A percentile compares a stretch with the other conserved stretches of the same genome.
These are phyloP conservation scores for Scleroderma citrinum DNA, from an alignment of 768 basidiomycete species.

Conservation along the genomic window DNA sequence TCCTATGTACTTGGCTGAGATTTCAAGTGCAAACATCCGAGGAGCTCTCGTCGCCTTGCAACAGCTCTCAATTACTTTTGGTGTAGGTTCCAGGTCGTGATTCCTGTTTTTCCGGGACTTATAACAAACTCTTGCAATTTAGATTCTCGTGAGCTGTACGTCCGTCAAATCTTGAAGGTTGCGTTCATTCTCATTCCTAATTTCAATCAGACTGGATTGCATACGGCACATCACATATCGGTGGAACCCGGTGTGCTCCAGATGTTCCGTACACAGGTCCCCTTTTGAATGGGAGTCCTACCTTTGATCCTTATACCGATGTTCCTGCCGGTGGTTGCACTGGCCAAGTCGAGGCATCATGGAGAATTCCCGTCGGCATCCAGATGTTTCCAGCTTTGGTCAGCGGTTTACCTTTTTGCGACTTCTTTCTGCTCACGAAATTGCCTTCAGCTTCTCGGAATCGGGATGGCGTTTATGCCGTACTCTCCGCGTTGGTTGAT, in stretches of 20 bases:
- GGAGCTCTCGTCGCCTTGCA: conserved; percentile 33
- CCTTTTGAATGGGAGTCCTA: conserved; percentile 27
- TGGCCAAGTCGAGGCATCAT: conserved; percentile 25
- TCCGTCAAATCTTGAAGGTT: not conserved
- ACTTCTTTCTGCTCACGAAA: not conserved
- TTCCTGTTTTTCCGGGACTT: not conserved
- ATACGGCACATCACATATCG: conserved; percentile 29
- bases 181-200: not conserved
- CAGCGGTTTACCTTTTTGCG: conserved; percentile 9
- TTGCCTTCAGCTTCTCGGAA: conserved; percentile 21
- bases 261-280: conserved; percentile 23
- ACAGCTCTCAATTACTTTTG: conserved; percentile 31
- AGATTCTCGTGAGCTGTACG: conserved; percentile 30
- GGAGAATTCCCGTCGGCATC: conserved; percentile 32
- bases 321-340: conserved; percentile 29
- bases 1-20: conserved; percentile 34
- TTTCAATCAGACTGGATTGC: conserved; percentile 24
- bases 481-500: conserved; percentile 41
- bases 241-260: conserved; percentile 27
- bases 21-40: conserved; percentile 33
- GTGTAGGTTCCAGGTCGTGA: conserved; percentile 18
- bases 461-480: conserved; percentile 32
- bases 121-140: not conserved
- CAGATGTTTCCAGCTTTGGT: conserved; percentile 36
- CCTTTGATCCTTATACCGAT: conserved; percentile 23